These are phyloP conservation scores for Naganishia sp. DNA, from an alignment of 1,284 basidiomycete species.

Conservation along the genomic window DNA sequence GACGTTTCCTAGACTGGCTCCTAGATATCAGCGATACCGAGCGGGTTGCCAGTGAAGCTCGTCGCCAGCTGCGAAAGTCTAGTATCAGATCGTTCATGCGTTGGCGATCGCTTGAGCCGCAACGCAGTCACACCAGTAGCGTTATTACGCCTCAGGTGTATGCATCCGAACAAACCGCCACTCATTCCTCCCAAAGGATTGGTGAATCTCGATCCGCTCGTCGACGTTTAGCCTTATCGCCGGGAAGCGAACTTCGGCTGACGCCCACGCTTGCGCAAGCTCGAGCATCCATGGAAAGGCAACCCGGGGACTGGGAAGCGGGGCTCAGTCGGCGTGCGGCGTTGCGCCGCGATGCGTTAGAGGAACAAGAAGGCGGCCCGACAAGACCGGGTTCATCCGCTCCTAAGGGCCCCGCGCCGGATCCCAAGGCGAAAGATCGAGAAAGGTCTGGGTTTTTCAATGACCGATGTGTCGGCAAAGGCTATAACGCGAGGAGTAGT, in stretches of 20 bases:
- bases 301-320: conserved; percentile 27
- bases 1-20: neutral
- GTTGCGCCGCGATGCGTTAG: conserved; percentile 7
- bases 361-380: neutral
- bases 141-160: neutral
- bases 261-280: conserved; percentile 19
- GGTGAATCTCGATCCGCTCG: neutral
- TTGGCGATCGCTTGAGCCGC: conserved; percentile 4
- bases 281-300: conserved; percentile 13
- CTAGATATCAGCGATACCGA: neutral
- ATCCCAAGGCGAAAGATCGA: neutral
- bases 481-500: neutral
- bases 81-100: conserved; percentile 15
- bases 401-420: neutral
- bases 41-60: neutral
- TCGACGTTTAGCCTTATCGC: neutral
- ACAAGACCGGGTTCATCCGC: no score
- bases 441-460: conserved; percentile 19
- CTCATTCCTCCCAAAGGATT: neutral
- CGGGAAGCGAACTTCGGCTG: conserved; percentile 1
- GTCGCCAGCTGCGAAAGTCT: conserved; percentile 13
- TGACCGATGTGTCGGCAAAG: neutral
- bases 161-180: neutral
- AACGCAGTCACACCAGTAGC: conserved; percentile 2
- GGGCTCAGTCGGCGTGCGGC: conserved; percentile 25